Percentiles rank a stretch among this genome's conserved stretches.
These are phyloP conservation scores for Leccinum uliginosum DNA, from an alignment of 768 basidiomycete species.

Conservation along the genomic window DNA sequence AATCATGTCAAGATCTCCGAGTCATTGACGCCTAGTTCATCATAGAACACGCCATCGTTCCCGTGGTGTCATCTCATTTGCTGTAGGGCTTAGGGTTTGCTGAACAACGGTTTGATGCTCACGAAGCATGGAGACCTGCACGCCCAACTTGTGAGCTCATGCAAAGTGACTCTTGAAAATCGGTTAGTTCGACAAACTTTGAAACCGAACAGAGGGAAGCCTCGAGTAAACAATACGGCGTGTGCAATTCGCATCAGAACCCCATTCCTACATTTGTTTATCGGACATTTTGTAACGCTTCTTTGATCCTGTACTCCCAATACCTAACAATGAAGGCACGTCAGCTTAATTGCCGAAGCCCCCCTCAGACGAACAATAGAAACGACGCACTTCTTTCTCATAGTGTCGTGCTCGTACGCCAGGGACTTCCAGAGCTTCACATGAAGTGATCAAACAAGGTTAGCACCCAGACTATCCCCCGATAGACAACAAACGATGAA, in stretches of 20 bases:
- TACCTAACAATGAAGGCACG: conserved; percentile 43
- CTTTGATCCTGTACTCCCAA: conserved; percentile 71
- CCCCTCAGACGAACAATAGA: conserved; percentile 4
- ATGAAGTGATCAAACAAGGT: conserved; percentile 10
- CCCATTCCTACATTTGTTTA: conserved; percentile 17
- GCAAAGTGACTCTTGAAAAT: neutral
- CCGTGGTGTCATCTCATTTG: conserved; percentile 59
- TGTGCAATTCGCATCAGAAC: conserved; percentile 7
- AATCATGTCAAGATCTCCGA: conserved; percentile 74
- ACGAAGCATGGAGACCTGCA: conserved; percentile 34
- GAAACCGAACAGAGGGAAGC: neutral
- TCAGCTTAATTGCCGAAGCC: conserved; percentile 24
- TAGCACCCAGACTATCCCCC: conserved; percentile 2
- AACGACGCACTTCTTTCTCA: conserved; percentile 65
- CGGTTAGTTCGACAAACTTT: neutral
- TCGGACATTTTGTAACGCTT: conserved; percentile 33
- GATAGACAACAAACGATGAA: neutral
- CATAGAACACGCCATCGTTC: conserved; percentile 58
- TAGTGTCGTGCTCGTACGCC: conserved; percentile 65
- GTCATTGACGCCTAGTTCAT: conserved; percentile 72
- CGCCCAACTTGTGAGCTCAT: neutral
- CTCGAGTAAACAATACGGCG: neutral
- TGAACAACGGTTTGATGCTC: conserved; percentile 67
- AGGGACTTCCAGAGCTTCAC: conserved; percentile 66
- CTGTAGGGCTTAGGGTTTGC: conserved; percentile 61